Base-by-base conservation (phyloP, 2,329 filamentous ascomycete genomes). In the Penicillium sp. region DNA sequence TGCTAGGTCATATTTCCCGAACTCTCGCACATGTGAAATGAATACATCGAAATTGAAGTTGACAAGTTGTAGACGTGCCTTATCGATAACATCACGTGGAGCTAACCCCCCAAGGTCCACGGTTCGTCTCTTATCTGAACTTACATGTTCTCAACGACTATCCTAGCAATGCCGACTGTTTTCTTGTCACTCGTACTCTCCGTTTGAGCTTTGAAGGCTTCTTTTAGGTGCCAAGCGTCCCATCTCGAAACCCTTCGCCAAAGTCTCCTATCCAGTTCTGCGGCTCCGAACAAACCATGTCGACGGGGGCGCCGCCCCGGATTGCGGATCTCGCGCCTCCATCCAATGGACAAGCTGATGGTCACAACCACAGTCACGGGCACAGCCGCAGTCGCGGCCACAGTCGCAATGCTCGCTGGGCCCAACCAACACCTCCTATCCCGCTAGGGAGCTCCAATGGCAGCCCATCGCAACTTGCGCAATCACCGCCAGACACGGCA, bases 321-420 rank as follows among this genome's bases (percentile, higher is more conserved):
- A 63, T 51, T 42, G 63, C 65, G 64, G 65, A 71, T 51, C 58
- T 62, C 44, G 57, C 64, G 47, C 57, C 65, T 44, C 54, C 59
- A 18, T 49, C 53, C 57, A 61, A 60, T 52, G 59, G 54, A 50
- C 61, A 71, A 51, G 60, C 58, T 28, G 65, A 65, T 50, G 60
- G 66, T 42, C 62, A 69, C 45, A 57, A 57, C 38, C 62, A 58
- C 38, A 53, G 60, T 53, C 65, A 65, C 12, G 23, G 41, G 4
- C 41, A 42, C 23, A 42, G 24, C 8, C 34, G 57, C 36, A 23
- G 67, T 39, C 70, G 59, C 36, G 70, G 70, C 31, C 71, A 74
- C 52, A 65, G 64, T 51, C 68, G 71, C 49, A 70, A 67, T 36
- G 58, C 56, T 57, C 65, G 66, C 50, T 65, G 61, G 58, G 56